Evolutionary conservation across 2,329 filamentous ascomycete species (phyloP).

Genomic region (Tolypocladium ovalisporum): DNA sequence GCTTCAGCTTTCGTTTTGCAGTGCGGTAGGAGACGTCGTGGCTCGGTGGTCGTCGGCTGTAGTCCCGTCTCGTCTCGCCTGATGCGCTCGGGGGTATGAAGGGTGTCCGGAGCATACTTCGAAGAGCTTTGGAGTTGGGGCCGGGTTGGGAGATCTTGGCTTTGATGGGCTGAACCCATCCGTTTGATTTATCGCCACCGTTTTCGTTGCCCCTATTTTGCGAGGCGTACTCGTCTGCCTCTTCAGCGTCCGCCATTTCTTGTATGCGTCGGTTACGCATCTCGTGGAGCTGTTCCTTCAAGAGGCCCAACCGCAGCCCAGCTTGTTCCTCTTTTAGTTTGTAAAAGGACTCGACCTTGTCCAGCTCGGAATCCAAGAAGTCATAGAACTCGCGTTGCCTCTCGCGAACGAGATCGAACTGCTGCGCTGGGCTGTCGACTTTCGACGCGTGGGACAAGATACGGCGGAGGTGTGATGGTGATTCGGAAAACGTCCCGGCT

Average conservation of each 20-base stretch:
- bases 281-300: constrained; percentile 80
- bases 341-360: constrained; percentile 92
- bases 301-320: constrained; percentile 53
- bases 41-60: constrained; percentile 34
- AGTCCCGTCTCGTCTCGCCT: constrained; percentile 32
- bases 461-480: constrained; percentile 21
- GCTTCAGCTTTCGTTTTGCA: constrained; percentile 85
- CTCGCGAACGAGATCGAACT: constrained; percentile 53
- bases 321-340: constrained; percentile 79
- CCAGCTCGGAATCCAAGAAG: constrained; percentile 73
- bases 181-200: constrained; percentile 16
- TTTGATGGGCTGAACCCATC: constrained; percentile 43
- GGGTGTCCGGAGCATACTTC: constrained; percentile 41
- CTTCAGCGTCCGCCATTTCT: constrained; percentile 46
- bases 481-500: constrained; percentile 6
- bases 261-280: constrained; percentile 77
- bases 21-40: constrained; percentile 67
- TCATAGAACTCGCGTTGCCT: constrained; percentile 76
- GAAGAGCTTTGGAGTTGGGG: constrained; percentile 49
- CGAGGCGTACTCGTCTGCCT: constrained; percentile 15
- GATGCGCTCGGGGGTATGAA: constrained; percentile 19
- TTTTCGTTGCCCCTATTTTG: constrained; percentile 12
- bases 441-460: constrained; percentile 24
- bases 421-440: constrained; percentile 31
- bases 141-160: constrained; percentile 43